These are phyloP conservation scores for Plasmodium malariae DNA, from an alignment of 169 alveolate genomes.

Conservation along the genomic window DNA sequence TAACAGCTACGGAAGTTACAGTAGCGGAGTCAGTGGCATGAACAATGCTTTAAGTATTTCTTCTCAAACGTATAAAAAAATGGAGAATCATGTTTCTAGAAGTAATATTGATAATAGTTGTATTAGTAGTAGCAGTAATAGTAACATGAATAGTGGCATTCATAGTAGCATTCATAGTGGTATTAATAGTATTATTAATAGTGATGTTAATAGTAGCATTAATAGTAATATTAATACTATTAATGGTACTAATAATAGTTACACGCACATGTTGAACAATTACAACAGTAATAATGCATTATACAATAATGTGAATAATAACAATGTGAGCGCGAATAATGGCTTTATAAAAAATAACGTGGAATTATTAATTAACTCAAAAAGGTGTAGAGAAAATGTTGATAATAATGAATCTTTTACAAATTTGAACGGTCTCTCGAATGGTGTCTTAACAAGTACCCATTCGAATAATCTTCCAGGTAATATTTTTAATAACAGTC, in stretches of 20 bases:
- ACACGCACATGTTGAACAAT: not conserved
- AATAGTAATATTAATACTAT: too few species aligned
- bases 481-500: too few species aligned
- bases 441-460: not conserved
- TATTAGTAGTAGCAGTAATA: too few species aligned
- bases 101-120: too few species aligned
- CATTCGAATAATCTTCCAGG: not conserved
- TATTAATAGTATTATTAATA: too few species aligned
- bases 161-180: not conserved
- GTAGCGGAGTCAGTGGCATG: not conserved
- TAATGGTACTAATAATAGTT: too few species aligned
- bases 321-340: not conserved
- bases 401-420: slow-evolving; percentile 23
- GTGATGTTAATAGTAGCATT: too few species aligned
- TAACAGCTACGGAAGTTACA: too few species aligned
- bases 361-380: slow-evolving; percentile 10
- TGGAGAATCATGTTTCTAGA: slow-evolving; percentile 22
- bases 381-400: slow-evolving; percentile 2
- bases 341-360: not conserved
- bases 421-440: not conserved
- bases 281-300: not conserved
- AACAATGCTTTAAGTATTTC: slow-evolving; percentile 21
- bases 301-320: not conserved
- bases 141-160: too few species aligned
- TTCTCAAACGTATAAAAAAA: not conserved